phyloP scores from a whole-genome alignment of 257 asterid genomes.

The Solanum ossicruentum region DNA sequence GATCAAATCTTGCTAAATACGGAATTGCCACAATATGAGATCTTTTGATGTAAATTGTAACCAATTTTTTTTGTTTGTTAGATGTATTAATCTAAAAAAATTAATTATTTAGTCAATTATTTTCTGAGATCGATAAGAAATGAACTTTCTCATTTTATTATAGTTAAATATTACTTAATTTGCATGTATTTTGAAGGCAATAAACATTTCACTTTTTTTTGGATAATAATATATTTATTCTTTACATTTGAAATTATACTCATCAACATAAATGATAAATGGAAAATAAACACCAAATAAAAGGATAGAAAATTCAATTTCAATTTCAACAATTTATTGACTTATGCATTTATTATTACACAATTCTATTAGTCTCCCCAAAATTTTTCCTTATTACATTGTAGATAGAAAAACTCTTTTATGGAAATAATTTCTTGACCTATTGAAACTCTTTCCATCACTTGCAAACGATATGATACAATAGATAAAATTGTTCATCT shows the following conservation, averaged over 20 bases:
- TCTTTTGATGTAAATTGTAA: background rate
- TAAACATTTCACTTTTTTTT: background rate
- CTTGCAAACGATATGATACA: too few relatives aligned
- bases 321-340: background rate
- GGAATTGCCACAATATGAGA: background rate
- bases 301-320: background rate
- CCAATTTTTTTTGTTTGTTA: too few relatives aligned
- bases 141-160: background rate
- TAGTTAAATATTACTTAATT: background rate
- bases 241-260: background rate
- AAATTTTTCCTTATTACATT: background rate
- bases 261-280: background rate
- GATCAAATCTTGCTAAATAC: accelerated
- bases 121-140: too few relatives aligned
- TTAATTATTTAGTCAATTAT: too few relatives aligned
- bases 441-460: background rate
- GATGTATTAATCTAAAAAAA: too few relatives aligned
- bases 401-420: background rate
- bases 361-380: background rate
- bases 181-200: background rate
- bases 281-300: background rate
- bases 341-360: background rate
- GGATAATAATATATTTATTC: background rate
- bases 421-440: background rate
- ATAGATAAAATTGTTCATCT: too few relatives aligned